Base-by-base conservation (phyloP, 257 asterid species). In the Gynochthodes officinalis region DNA sequence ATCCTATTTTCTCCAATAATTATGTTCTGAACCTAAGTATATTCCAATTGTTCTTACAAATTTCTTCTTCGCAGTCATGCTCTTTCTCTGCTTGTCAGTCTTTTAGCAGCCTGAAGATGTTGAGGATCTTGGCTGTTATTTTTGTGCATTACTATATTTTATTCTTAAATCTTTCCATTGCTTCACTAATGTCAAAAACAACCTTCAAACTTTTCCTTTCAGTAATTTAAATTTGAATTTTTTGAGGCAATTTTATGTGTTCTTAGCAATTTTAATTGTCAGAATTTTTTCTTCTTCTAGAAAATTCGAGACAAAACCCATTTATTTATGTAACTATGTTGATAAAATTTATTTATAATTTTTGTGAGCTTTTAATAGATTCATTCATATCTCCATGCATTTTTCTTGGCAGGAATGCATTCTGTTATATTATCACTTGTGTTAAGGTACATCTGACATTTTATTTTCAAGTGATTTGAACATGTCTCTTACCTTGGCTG, bases 371-470 rank as follows among this genome's bases (percentile, higher is more conserved):
- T 10, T 64, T n/a, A 50, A 11, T 25, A 14, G 46, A 43, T n/a
- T 62, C 11, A 35, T 23, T 32, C 55, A 67, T n/a, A 11, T 27
- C 35, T 32, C 33, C 21, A 37, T 53, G 3, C 19, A 25, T 32
- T 35, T 75, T 69, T 67, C 32, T 70, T 72, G 62, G 77, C 96
- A 95, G 99, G 99, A 78, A 85, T 95, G 97, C 99, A 95, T 82
- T 83, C 75, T 84, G 87, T 92, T 76, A 85, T 95, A 73, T 96
- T 92, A 43, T 85, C 99, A 67, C 87, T 95, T 83, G 70, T 84
- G 39, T 67, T 72, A 77, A 92, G 99, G 99, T 95, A 86, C 63
- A 75, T 23, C 71, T 74, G 30, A 55, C 60, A 32, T 19, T 28
- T 37, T 74, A 65, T 50, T 60, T 55, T 65, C 42, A 14, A 52